Evolutionary conservation across 208 protist genomes (phyloP).

Genomic region (Trypanosoma brucei): DNA sequence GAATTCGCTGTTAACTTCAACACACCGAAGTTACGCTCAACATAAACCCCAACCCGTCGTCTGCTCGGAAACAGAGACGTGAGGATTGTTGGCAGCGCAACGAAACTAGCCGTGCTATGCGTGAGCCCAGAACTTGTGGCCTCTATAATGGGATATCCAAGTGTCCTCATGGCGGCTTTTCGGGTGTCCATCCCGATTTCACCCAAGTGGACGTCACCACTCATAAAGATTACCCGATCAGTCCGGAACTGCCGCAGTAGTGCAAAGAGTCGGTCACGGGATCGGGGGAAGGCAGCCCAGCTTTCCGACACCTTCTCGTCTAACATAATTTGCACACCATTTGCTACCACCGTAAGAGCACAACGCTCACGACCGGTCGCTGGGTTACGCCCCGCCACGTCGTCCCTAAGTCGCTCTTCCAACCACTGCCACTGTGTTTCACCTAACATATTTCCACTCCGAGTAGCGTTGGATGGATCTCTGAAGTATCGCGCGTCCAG

Average conservation of each 20-base stretch:
- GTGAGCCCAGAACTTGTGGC: constrained; percentile 80
- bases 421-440: constrained; percentile 80
- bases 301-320: constrained; percentile 75
- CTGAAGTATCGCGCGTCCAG: constrained; percentile 83
- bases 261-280: constrained; percentile 48
- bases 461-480: constrained; percentile 40
- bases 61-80: constrained; percentile 37
- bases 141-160: constrained; percentile 75
- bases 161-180: constrained; percentile 22
- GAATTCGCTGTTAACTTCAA: constrained; percentile 36
- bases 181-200: constrained; percentile 68
- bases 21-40: constrained; percentile 69
- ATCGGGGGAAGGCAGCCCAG: constrained; percentile 63
- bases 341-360: constrained; percentile 62
- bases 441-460: constrained; percentile 75
- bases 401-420: constrained; percentile 34
- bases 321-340: constrained; percentile 72
- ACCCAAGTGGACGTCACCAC: constrained; percentile 82
- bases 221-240: constrained; percentile 72
- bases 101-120: constrained; percentile 58
- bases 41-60: constrained; percentile 51
- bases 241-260: constrained; percentile 36
- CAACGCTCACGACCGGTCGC: constrained; percentile 23
- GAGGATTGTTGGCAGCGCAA: constrained; percentile 34
- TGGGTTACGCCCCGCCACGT: constrained; percentile 22